phyloP scores from a whole-genome alignment of 306 rosid species.

The Citrullus mucosospermus region DNA sequence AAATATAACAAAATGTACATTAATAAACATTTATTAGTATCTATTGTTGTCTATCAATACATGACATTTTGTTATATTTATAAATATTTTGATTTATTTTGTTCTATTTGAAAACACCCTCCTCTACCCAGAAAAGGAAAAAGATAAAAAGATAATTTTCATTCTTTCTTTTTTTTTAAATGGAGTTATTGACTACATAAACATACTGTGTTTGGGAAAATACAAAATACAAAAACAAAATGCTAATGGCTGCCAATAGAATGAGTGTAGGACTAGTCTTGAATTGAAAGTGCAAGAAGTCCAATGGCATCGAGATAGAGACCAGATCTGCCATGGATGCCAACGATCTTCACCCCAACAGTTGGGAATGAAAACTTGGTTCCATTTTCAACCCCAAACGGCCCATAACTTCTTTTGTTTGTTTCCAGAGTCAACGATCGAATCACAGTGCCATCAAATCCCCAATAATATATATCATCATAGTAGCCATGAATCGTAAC shows the following conservation, averaged over 20 bases:
- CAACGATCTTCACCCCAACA: background rate
- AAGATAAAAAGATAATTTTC: too few relatives aligned
- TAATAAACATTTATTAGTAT: too few relatives aligned
- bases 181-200: background rate
- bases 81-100: too few relatives aligned
- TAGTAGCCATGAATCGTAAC: background rate
- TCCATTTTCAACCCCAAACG: background rate
- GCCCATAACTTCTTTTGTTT: background rate
- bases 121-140: too few relatives aligned
- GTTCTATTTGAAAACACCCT: too few relatives aligned
- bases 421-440: background rate
- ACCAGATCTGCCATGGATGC: conserved; percentile 5
- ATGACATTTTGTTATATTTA: too few relatives aligned
- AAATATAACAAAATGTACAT: too few relatives aligned
- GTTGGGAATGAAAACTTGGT: background rate
- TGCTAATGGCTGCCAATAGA: background rate
- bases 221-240: background rate
- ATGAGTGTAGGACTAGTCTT: background rate
- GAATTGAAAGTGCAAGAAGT: background rate
- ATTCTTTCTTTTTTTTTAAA: too few relatives aligned
- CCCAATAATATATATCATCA: background rate
- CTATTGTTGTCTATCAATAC: too few relatives aligned
- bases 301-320: background rate
- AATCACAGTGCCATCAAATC: background rate
- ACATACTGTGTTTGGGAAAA: background rate